Evolutionary conservation across 371 early-diverging fungal species (phyloP).

Genomic region (Mortierella sp.): DNA sequence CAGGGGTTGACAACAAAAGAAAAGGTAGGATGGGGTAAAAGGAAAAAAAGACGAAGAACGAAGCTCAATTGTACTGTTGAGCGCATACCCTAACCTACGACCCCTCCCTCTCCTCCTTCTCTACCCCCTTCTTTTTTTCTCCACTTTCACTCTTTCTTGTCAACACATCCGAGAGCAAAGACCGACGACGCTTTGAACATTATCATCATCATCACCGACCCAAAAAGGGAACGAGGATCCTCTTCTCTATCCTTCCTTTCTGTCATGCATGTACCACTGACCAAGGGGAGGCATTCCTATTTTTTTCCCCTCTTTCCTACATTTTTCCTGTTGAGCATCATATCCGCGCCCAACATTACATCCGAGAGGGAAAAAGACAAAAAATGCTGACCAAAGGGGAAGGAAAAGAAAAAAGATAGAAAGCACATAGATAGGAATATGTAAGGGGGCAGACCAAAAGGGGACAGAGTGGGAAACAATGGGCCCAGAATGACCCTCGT

Average conservation of each 20-base stretch:
- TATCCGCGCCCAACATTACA: conserved; percentile 3
- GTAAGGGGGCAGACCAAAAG: not conserved
- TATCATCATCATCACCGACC: not conserved
- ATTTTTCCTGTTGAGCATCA: not conserved
- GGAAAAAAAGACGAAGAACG: not conserved
- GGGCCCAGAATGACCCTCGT: no score
- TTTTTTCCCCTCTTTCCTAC: not conserved
- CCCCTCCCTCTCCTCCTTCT: not conserved
- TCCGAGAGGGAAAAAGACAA: not conserved
- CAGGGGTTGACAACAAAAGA: not conserved
- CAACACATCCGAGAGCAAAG: not conserved
- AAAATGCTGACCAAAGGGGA: not conserved
- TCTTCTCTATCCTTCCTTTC: not conserved
- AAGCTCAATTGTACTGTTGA: no score
- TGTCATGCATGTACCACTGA: not conserved
- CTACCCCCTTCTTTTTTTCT: not conserved
- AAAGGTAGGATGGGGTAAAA: not conserved
- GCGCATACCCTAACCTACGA: not conserved
- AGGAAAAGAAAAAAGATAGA: not conserved
- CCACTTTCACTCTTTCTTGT: not conserved
- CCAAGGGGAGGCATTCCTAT: not conserved
- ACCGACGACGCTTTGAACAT: no score
- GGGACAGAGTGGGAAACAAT: not conserved
- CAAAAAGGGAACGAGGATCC: conserved; percentile 5
- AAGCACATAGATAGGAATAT: not conserved